Conservation (phyloP, 208 protist species). For the Leishmania braziliensis region DNA sequence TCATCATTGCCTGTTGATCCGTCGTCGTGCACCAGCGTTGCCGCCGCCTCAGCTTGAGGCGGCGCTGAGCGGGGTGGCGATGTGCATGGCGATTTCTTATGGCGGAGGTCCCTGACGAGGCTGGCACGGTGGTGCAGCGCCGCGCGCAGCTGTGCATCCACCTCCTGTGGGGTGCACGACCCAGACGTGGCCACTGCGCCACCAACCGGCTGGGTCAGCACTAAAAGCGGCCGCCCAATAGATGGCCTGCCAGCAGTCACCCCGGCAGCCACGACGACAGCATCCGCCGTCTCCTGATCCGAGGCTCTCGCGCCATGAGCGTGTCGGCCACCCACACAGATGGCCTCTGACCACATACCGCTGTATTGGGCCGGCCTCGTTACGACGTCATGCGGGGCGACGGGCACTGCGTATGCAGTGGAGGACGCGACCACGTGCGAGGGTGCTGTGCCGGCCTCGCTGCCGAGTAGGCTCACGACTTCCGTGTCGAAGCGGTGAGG, state of each 20-base stretch:
- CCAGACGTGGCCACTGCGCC: neutral
- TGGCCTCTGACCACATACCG: neutral
- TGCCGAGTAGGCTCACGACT: constrained; percentile 19
- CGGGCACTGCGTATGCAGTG: neutral
- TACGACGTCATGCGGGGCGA: neutral
- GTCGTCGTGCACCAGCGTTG: neutral
- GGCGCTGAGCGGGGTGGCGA: neutral
- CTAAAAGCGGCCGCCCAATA: constrained; percentile 9
- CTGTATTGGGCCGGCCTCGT: neutral
- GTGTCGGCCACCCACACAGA: neutral
- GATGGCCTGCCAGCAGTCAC: constrained; percentile 11
- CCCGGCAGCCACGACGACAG: neutral
- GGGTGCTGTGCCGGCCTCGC: constrained; percentile 2
- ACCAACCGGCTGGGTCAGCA: constrained; percentile 6
- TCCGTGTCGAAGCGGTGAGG: constrained; percentile 21
- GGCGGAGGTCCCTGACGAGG: constrained; percentile 17
- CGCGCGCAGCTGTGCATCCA: constrained; percentile 6
- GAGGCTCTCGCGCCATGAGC: neutral
- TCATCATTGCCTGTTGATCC: neutral
- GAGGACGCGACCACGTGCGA: neutral
- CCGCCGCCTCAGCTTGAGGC: neutral
- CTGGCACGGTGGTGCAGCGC: constrained; percentile 11
- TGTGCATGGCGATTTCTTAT: neutral
- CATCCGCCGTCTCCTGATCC: neutral
- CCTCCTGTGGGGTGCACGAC: neutral